Percentiles rank a stretch among this genome's conserved stretches.
phyloP scores from a whole-genome alignment of 2,329 filamentous ascomycete genomes.

The Stagonosporopsis vannaccii region DNA sequence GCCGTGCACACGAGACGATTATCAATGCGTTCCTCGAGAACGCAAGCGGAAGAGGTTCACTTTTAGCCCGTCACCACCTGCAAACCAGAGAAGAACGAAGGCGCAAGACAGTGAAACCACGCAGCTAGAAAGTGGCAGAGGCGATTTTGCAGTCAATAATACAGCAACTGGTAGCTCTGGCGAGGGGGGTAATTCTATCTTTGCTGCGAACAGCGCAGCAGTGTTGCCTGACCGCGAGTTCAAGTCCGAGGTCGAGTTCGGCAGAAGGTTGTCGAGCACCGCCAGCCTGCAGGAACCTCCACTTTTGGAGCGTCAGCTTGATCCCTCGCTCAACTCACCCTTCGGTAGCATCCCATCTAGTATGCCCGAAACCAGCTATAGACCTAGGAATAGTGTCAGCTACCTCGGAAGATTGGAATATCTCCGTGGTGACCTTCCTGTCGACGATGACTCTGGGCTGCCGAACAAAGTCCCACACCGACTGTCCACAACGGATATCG shows the following conservation, averaged over 20 bases:
- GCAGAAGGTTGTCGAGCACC: constrained; percentile 31
- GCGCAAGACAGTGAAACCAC: constrained; percentile 20
- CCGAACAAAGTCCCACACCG: constrained; percentile 39
- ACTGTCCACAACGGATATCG: constrained; percentile 38
- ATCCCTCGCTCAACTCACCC: constrained; percentile 27
- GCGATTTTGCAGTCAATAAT: constrained; percentile 11
- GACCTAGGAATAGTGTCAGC: constrained; percentile 35
- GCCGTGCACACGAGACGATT: constrained; percentile 45
- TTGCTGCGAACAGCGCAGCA: constrained; percentile 8
- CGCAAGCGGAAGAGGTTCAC: constrained; percentile 45
- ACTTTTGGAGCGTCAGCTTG: constrained; percentile 25
- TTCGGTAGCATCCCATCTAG: constrained; percentile 23
- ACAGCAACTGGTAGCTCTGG: constrained; percentile 9
- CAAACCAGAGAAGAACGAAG: constrained; percentile 20
- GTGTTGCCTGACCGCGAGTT: constrained; percentile 21
- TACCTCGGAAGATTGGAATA: constrained; percentile 46
- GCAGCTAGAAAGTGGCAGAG: constrained; percentile 19
- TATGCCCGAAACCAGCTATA: constrained; percentile 24
- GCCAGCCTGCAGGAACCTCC: constrained; percentile 32
- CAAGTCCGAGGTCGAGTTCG: constrained; percentile 29
- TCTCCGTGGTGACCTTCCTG: constrained; percentile 43
- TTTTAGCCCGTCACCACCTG: constrained; percentile 40
- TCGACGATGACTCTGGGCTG: constrained; percentile 42
- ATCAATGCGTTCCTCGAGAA: constrained; percentile 43
- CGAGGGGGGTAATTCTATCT: constrained; percentile 7